Base-by-base conservation (phyloP, 805 yeast genomes). In the Monosporozyma aquatica region DNA sequence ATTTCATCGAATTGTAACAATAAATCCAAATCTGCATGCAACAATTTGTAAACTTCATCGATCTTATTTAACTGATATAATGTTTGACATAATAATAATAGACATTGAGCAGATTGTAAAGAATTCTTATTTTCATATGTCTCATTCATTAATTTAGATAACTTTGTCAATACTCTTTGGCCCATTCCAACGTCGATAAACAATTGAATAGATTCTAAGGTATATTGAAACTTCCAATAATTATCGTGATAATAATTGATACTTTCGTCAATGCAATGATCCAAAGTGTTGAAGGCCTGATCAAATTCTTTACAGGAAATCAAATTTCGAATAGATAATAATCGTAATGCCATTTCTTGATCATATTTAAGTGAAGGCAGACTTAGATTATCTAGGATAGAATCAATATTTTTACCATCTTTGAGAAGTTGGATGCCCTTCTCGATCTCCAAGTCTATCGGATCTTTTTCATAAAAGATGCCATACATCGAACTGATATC, bases 41-140 rank as follows among this genome's bases (percentile, higher is more conserved):
- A n/a, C 14, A 47, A 22, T 10, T 20, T 22, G 29, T 44, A 24
- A 2, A 47, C 44, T 34, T 82, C 80, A 3, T 67, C 58, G 24
- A 49, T 50, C 38, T 69, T 65, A 0, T 67, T 71, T 40, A 71
- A 51, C 9, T 60, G 58, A 33, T 69, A 58, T 15, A 80, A 53
- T 3, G 76, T 58, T 13, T 70, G 64, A 21, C 72, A 62, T 22
- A 82, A 56, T 3, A 69, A 55, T 6, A 76, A 43, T 2, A 73
- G 52, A 0, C 77, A 75, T 45, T 75, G 77, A 1, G 72, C 65
- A 1, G 69, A 56, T 7, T 73, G 54, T 0, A 71, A 55, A 3
- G 66, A 56, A 42, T 74, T 66, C 1, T 80, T 76, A 7, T 72
- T 65, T 4, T 57, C 53, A 17, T 68, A 67, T 0, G 82, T 73